Base-by-base conservation (phyloP, 1,139 yeast genomes). In the Lizanozyma gosingica region DNA sequence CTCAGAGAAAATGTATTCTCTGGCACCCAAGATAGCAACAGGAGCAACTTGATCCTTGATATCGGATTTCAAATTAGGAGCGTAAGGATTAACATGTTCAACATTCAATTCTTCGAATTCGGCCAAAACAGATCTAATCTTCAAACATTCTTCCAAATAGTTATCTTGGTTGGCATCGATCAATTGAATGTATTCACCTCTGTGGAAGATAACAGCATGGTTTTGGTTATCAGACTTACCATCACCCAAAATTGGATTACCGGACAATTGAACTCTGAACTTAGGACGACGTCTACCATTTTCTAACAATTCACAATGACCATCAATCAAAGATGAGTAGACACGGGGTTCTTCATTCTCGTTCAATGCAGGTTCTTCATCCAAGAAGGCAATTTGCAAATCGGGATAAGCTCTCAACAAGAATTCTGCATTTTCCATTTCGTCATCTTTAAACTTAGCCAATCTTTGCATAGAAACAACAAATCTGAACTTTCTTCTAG, bases 161-260 rank as follows among this genome's bases (percentile, higher is more conserved):
- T 92, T 92, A 67, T 92, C 98, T 73, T 92, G 98, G 66, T 92
- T 92, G 52, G 98, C 97, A 82, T 92, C 98, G 59, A 92, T 84
- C 68, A 92, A 78, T 69, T 92, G 97, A 54, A 92, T 80, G 67
- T 92, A 92, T 71, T 92, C 98, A 79, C 98, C 98, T 71, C 98
- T 86, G 73, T 90, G 86, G 78, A 92, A 92, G 60, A 92, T 87
- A 54, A 92, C 67, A 48, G 97, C 88, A 67, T 90, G 97, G 67
- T 92, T 92, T 71, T 92, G 98, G 68, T 92, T 92, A 78, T 92
- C 98, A 57, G 97, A 86, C 68, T 92, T 92, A 81, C 98, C 98
- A 65, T 92, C 98, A 78, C 98, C 98, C 60, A 92, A 76, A 65
- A 92, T 92, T 60, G 98, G 97, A 67, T 92, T 92, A 74, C 98